A percentile compares a stretch with the other conserved stretches of the same genome.
Evolutionary conservation across 2,329 filamentous ascomycete species (phyloP).

Genomic region (Aspergillus oerlinghausenensis): DNA sequence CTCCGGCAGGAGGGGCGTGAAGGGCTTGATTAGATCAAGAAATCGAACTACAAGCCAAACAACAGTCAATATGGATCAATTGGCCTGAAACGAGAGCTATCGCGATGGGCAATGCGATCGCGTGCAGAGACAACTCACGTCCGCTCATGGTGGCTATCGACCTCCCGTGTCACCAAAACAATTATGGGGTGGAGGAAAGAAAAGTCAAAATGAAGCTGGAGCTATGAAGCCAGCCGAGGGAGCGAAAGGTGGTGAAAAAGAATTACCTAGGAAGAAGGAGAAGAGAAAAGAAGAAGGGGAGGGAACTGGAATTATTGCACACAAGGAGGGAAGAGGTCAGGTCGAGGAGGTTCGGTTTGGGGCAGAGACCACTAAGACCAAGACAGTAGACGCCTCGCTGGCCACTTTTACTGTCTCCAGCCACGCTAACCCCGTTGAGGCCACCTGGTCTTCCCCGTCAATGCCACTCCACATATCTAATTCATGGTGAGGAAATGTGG

Average conservation of each 20-base stretch:
- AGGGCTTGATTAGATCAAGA: constrained; percentile 99
- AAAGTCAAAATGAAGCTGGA: constrained; percentile 27
- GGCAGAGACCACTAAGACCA: constrained; percentile 17
- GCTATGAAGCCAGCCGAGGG: constrained; percentile 31
- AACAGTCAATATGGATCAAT: constrained; percentile 27
- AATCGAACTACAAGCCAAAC: constrained; percentile 70
- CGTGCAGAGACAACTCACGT: constrained; percentile 45
- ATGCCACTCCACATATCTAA: not conserved
- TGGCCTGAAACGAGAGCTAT: constrained; percentile 16
- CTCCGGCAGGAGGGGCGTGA: constrained; percentile 98
- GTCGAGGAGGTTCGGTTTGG: constrained; percentile 18
- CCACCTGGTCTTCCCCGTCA: constrained; percentile 28
- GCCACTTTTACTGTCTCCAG: constrained; percentile 35
- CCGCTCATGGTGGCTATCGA: constrained; percentile 53
- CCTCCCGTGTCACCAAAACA: constrained; percentile 27
- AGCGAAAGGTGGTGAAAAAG: constrained; percentile 23
- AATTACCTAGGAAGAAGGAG: constrained; percentile 20
- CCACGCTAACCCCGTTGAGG: constrained; percentile 34
- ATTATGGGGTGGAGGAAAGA: constrained; percentile 16
- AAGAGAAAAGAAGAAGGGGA: constrained; percentile 17
- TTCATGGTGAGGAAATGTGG: not conserved
- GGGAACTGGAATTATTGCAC: constrained; percentile 14
- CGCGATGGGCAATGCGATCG: constrained; percentile 22
- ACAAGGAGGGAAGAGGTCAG: constrained; percentile 11
- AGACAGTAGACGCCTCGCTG: constrained; percentile 26